Evolutionary conservation across 345 rosid genomes (phyloP), one percentile per base, ranked within the genome.

Genomic region (Abelmoschus esculentus): DNA sequence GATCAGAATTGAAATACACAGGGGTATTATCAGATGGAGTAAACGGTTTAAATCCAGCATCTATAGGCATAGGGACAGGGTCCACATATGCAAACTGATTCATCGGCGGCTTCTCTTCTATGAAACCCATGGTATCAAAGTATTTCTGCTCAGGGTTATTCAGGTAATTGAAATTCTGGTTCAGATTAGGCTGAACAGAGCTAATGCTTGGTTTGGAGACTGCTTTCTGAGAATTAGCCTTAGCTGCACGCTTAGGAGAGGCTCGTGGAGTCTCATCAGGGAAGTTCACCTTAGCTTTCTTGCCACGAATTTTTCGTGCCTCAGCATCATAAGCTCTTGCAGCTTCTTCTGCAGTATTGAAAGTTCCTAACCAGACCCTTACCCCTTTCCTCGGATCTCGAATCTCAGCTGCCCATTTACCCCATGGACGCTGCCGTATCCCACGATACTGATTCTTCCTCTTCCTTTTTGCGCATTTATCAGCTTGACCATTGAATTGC

Each of bases 371-470:
- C 97, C 98, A 93, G 62, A 93, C 92, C 47, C 97, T 89, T 5
- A 89, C 96, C 59, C 97, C 97, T 79, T 93, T 86, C 53, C 82
- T 85, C 5, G 97, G 98, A 67, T 93, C 98, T 75, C 98, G 95
- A 17, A 93, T 93, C 87, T 93, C 98, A 72, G 98, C 98, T 44
- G 98, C 98, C 98, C 98, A 93, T 79, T 90, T 93, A 0, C 98
- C 98, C 97, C 97, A 93, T 18, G 98, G 98, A 9, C 98, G 98
- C 75, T 90, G 98, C 73, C 97, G 79, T 13, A 93, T 93, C 59
- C 98, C 98, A 28, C 98, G 72, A 59, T 85, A 90, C 73, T 83
- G 93, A 54, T 87, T 93, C 89, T 93, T 93, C 80, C 98, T 89
- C 90, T 89, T 87, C 79, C 93, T 87, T 80, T 87, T 89, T 9